phyloP scores from a whole-genome alignment of 805 yeast species.

The Hanseniaspora lachancei region DNA sequence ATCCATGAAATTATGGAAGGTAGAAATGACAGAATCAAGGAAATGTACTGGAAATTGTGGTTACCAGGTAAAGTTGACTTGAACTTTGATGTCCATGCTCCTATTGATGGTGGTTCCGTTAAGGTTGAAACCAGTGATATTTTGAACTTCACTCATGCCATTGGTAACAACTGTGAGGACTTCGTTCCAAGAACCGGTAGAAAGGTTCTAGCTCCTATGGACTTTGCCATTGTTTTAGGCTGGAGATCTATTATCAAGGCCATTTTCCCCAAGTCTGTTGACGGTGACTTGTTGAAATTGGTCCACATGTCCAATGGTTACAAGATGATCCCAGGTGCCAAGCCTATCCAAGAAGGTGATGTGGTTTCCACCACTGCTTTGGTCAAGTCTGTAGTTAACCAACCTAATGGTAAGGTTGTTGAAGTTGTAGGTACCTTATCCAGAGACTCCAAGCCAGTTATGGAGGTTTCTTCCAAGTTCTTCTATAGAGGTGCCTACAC shows the following conservation, averaged over 20 bases:
- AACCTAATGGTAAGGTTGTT: slow-evolving; percentile 86
- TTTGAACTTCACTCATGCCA: slow-evolving; percentile 88
- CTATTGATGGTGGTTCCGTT: slow-evolving; percentile 57
- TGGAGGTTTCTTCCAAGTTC: slow-evolving; percentile 91
- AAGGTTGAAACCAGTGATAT: slow-evolving; percentile 64
- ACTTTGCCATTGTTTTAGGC: slow-evolving; percentile 94
- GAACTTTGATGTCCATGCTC: slow-evolving; percentile 55
- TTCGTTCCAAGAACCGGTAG: slow-evolving; percentile 81
- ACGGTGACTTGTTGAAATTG: slow-evolving; percentile 86
- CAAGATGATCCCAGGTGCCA: slow-evolving; percentile 82
- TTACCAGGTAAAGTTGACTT: slow-evolving; percentile 52
- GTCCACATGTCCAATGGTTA: slow-evolving; percentile 94
- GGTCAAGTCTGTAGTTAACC: slow-evolving; percentile 78
- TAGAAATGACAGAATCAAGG: slow-evolving; percentile 85
- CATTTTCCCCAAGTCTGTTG: slow-evolving; percentile 91
- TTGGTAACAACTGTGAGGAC: slow-evolving; percentile 94
- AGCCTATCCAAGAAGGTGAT: slow-evolving; percentile 80
- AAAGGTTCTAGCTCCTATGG: slow-evolving; percentile 91
- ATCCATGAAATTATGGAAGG: slow-evolving; percentile 78
- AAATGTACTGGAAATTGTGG: slow-evolving; percentile 97
- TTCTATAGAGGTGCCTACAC: slow-evolving; percentile 86
- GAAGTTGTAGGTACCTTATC: slow-evolving; percentile 84
- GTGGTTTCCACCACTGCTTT: slow-evolving; percentile 70
- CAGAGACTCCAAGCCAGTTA: slow-evolving; percentile 63
- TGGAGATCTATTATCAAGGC: slow-evolving; percentile 98